Conservation (phyloP, 495 filamentous ascomycete genomes). For the Terfezia boudieri region DNA sequence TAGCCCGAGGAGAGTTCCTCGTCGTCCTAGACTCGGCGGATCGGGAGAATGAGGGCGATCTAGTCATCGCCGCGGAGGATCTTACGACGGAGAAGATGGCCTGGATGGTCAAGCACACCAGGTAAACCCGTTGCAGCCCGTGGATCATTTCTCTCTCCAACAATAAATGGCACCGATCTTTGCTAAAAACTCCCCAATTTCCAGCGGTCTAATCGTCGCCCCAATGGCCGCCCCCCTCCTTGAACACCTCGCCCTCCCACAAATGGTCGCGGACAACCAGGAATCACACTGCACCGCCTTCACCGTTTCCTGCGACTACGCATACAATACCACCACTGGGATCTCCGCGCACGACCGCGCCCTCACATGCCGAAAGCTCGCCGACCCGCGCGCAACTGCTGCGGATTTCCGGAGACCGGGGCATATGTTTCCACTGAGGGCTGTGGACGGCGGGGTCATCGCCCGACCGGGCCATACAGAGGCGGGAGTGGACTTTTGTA, state of each 20-base stretch:
- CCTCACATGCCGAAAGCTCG: slow-evolving; percentile 57
- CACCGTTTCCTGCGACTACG: slow-evolving; percentile 67
- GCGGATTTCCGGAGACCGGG: slow-evolving; percentile 59
- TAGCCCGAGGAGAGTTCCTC: slow-evolving; percentile 80
- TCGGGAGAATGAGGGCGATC: slow-evolving; percentile 94
- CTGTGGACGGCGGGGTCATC: slow-evolving; percentile 56
- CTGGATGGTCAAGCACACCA: slow-evolving; percentile 74
- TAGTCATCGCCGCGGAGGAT: slow-evolving; percentile 77
- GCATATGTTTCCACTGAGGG: slow-evolving; percentile 72
- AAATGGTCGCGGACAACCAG: slow-evolving; percentile 65
- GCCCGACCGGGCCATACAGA: slow-evolving; percentile 74
- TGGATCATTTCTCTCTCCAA: no score
- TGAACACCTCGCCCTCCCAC: slow-evolving; percentile 48
- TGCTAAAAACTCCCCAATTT: background rate
- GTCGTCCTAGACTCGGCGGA: slow-evolving; percentile 73
- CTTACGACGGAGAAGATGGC: slow-evolving; percentile 80
- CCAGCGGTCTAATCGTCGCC: slow-evolving; percentile 71
- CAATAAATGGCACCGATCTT: no score
- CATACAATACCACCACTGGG: slow-evolving; percentile 56
- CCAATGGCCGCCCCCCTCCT: slow-evolving; percentile 49
- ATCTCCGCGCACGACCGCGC: slow-evolving; percentile 78
- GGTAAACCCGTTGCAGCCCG: slow-evolving; percentile 17
- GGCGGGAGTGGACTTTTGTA: slow-evolving; percentile 71
- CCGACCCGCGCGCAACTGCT: slow-evolving; percentile 34
- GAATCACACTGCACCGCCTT: slow-evolving; percentile 86